phyloP scores from a whole-genome alignment of 2,329 filamentous ascomycete species.

The Magnaporthiopsis poae region DNA sequence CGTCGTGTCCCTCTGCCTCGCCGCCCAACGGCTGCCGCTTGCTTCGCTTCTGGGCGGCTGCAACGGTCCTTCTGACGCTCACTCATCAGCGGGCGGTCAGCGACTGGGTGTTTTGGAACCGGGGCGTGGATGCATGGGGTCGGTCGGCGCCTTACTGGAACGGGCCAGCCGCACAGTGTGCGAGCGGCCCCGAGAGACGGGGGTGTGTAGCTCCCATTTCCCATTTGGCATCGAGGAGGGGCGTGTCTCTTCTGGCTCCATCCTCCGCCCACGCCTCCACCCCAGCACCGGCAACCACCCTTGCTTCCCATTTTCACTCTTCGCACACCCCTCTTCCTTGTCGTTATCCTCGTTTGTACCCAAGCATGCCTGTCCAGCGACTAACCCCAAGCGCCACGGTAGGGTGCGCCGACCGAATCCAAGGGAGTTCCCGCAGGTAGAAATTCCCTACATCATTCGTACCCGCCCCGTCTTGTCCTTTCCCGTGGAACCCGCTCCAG shows the following conservation, averaged over 20 bases:
- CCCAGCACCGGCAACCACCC: background rate
- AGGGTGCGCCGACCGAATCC: background rate
- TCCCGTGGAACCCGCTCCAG: conserved; percentile 1
- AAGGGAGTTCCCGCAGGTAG: background rate
- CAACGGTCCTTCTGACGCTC: background rate
- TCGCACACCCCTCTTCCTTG: background rate
- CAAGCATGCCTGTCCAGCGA: too few species aligned
- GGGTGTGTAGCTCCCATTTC: background rate
- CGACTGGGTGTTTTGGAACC: background rate
- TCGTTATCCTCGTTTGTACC: background rate
- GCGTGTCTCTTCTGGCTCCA: too few species aligned
- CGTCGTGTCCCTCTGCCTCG: too few species aligned
- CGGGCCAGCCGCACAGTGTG: conserved; percentile 1
- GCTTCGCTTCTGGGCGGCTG: too few species aligned
- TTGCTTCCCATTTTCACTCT: background rate
- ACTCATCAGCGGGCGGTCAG: background rate
- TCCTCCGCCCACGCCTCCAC: too few species aligned
- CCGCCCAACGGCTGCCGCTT: background rate
- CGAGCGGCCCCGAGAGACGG: background rate
- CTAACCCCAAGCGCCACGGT: background rate
- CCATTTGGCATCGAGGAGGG: too few species aligned
- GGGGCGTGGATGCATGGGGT: background rate
- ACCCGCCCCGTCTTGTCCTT: background rate
- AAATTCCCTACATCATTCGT: conserved; percentile 3
- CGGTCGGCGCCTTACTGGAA: background rate